Evolutionary conservation across 305 asterid genomes (phyloP), one percentile per base, ranked within the genome.

Genomic region (Fraxinus angustifolia): DNA sequence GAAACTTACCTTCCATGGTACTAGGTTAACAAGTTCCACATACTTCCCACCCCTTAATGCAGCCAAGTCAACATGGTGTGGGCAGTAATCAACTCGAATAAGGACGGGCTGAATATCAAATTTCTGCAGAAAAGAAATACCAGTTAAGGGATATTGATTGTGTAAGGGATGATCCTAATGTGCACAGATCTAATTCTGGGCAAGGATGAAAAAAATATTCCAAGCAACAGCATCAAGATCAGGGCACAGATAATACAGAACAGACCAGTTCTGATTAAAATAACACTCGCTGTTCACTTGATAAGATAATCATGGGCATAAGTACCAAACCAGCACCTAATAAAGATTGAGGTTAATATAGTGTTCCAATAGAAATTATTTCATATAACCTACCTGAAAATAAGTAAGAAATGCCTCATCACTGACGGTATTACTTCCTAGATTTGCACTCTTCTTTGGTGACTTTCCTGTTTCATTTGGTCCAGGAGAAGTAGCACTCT

Each of bases 41-140:
- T 96, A 96, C 85, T 96, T 96, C 83, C 99, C 98, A 82, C 92
- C 90, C 89, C 97, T 91, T 84, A 96, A 81, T 56, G 99, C 98
- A 56, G 94, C 92, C 83, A 96, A 90, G 93, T 96, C 98, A 83
- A 96, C 94, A 79, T 82, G 98, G 83, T 90, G 87, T 82, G 99
- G 99, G 81, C 88, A 89, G 88, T 96, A 96, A 83, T 96, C 98
- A 83, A 96, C 98, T 81, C 96, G 97, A 79, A 96, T 87, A 80
- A 91, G 89, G 86, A 93, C 79, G 73, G 99, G 97, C 84, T 89
- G 82, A 62, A 96, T 89, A 79, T 94, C 98, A 85, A 96, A 92
- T 91, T 94, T 94, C 99, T 96, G 98, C 83, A 91, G 76, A 86
- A 85, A 84, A 90, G 77, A 82, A 73, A 83, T 73, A 76, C 53